Conservation (phyloP, 106 monocot species). For the Hemerocallis citrina region DNA sequence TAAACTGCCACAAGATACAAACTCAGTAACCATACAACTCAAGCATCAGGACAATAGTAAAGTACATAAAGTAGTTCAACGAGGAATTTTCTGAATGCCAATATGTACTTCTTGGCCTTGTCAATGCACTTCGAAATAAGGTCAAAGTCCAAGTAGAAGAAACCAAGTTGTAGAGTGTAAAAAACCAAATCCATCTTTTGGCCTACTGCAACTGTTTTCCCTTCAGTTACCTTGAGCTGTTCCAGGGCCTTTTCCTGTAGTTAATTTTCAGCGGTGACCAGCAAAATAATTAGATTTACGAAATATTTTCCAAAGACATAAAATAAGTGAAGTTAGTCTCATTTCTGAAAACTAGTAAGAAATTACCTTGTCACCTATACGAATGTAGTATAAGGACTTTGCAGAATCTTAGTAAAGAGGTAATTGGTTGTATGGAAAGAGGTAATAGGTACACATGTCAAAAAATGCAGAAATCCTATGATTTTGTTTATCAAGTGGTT, state of each 20-base stretch:
- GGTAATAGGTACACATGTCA: no score
- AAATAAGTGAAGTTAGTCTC: neutral
- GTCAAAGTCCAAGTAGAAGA: constrained; percentile 94
- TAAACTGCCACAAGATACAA: no score
- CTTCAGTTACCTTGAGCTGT: constrained; percentile 93
- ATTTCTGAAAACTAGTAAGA: neutral
- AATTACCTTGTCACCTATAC: constrained; percentile 79
- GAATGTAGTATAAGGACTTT: constrained; percentile 84
- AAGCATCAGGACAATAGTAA: neutral
- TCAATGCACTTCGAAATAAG: constrained; percentile 90
- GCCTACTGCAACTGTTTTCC: constrained; percentile 97
- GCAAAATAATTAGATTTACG: neutral
- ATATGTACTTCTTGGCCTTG: constrained; percentile 88
- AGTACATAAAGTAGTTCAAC: neutral
- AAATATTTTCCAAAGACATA: neutral
- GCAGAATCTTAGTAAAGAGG: no score
- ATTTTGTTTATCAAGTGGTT: no score
- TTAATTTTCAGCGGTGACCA: constrained; percentile 1
- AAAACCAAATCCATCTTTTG: constrained; percentile 99
- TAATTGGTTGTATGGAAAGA: no score
- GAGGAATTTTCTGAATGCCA: neutral
- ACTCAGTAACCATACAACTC: no score
- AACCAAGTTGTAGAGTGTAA: constrained; percentile 85
- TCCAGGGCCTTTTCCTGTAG: constrained; percentile 94
- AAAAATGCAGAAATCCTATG: no score